A percentile compares a stretch with the other conserved stretches of the same genome.
Evolutionary conservation across 2,329 filamentous ascomycete genomes (phyloP).

Genomic region (Arachnopeziza araneosa): DNA sequence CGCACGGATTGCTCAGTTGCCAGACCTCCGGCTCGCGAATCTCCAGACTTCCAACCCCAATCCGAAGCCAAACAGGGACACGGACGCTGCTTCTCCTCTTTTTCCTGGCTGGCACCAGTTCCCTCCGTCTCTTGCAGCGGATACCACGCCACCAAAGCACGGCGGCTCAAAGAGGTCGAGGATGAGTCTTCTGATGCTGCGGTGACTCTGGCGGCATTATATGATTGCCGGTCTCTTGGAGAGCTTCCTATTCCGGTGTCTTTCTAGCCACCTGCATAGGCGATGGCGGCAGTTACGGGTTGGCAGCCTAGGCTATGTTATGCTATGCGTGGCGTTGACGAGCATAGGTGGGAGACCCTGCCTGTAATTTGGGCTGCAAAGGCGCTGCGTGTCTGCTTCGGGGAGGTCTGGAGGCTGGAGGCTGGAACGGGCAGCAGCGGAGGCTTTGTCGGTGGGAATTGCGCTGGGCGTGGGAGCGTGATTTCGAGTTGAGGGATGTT

Average conservation of each 20-base stretch:
- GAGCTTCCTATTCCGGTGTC: background rate
- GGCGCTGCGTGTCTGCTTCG: background rate
- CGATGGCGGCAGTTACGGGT: background rate
- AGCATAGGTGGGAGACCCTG: background rate
- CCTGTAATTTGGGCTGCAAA: background rate
- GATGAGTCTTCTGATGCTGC: background rate
- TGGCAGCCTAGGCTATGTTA: no score
- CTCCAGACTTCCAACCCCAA: background rate
- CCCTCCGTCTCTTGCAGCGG: background rate
- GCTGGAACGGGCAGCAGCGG: background rate
- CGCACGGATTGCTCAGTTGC: background rate
- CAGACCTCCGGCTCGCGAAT: background rate
- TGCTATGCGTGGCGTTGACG: background rate
- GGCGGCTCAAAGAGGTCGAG: background rate
- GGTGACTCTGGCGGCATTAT: background rate
- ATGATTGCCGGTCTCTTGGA: background rate
- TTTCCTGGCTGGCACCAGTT: background rate
- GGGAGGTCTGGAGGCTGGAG: background rate
- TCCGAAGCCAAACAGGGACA: background rate
- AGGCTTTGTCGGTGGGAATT: background rate
- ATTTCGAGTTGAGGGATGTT: background rate
- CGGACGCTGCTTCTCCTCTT: background rate
- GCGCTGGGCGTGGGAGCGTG: background rate
- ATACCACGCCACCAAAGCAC: background rate
- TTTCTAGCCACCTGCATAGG: background rate